Base-by-base conservation (phyloP, 2,329 filamentous ascomycete species). In the Claviceps africana region DNA sequence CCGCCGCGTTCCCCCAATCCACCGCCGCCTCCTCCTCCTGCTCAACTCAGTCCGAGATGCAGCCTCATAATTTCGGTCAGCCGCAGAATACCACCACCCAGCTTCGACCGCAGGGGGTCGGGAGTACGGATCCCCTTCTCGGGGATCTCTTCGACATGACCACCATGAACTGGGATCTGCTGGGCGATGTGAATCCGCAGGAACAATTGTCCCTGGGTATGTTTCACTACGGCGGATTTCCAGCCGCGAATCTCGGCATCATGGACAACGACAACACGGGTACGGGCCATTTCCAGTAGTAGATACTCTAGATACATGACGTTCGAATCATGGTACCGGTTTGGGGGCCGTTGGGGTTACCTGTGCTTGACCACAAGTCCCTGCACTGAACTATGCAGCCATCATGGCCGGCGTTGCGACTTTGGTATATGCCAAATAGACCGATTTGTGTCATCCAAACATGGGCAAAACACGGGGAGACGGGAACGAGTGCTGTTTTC, bases 161-260 rank as follows among this genome's bases (percentile, higher is more conserved):
- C 10, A 58, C 63, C 3, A 58, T 75, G 17, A 72, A 74, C 48
- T 74, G 73, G 68, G 72, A 75, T 51, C 66, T 75, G 60, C 73
- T 70, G 63, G 65, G 61, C 17, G 61, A 62, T 51, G 56, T 64
- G n/a, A 58, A 59, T 40, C 52, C 57, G 30, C 59, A 61, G 31
- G 58, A 60, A 10, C 63, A 66, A 44, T 51, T 66, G 13, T 62
- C 64, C 2, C 49, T 61, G 11, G 58, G 62, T 44, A 60, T 67
- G 51, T 68, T 68, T 51, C 61, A 61, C 40, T 60, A 59, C n/a
- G 64, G 62, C 35, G 58, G 59, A 0, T 56, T 66, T 55, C 53
- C 57, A n/a, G 58, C 50, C 49, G 33, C 53, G 43, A 50, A 47
- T 19, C 57, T 57, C 42, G 48, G 51, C 39, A 21, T 33, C 3